Evolutionary conservation across 768 basidiomycete species (phyloP), one percentile per base, ranked within the genome.

Genomic region (Lentinus tigrinus): DNA sequence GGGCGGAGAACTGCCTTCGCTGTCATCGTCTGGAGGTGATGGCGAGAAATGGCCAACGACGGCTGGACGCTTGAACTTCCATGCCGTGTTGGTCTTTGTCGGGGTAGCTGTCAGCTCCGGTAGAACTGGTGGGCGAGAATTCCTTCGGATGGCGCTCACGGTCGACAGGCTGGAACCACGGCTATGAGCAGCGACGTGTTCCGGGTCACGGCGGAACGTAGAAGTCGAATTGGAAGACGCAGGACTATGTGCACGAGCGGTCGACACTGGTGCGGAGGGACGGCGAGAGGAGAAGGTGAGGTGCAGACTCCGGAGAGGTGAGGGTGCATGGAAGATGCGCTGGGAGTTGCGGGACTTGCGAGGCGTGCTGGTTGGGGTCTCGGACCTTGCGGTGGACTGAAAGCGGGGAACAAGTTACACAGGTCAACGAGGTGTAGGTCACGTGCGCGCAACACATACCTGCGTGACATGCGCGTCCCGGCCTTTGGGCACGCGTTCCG

Each of bases 31-130:
- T 2, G 36, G 24, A n/a, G 21, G 43, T 10, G 49, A 28, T 52
- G 55, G 47, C 19, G 62, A 47, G 51, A 89, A 89, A 62, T 88
- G 83, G 6, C 82, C 84, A 23, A 88, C 70, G 23, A 89, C 81
- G 60, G 79, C 84, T 11, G 88, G 85, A 27, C 70, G 70, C 57
- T 64, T 70, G 60, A 73, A 65, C 50, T 65, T 63, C 72, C 72
- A 73, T 54, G 59, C 52, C 7, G 58, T 47, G 31, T 31, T 31
- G 38, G 57, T 52, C 52, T 58, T 66, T 23, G 63, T 61, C 16
- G 65, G 57, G 50, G 63, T 63, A 36, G 56, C 47, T 16, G 63
- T 50, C 34, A 57, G 40, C 26, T 61, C 63, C 48, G 56, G 54
- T 38, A 54, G 46, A 19, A 47, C 53, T 27, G 58, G 24, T 14